Evolutionary conservation across 2,329 filamentous ascomycete genomes (phyloP).

Genomic region (Grosmannia huntii): DNA sequence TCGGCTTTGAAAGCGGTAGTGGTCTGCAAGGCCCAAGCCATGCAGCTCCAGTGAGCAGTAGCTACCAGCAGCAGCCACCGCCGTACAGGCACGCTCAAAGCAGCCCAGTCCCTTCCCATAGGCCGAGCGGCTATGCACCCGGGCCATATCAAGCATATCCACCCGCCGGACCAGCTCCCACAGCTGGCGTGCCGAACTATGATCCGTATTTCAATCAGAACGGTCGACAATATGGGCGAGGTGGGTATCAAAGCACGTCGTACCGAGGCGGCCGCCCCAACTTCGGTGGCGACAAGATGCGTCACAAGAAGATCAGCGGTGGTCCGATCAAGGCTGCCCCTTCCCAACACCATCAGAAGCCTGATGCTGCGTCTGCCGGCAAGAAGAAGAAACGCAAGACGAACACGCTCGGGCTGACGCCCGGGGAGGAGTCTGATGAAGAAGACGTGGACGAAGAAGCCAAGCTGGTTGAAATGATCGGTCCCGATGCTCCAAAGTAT

Average conservation of each 20-base stretch:
- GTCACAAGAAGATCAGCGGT: slow-evolving; percentile 18
- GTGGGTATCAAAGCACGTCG: slow-evolving; percentile 22
- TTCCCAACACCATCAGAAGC: slow-evolving; percentile 30
- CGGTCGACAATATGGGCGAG: slow-evolving; percentile 25
- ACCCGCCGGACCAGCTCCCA: slow-evolving; percentile 20
- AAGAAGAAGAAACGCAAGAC: slow-evolving; percentile 63
- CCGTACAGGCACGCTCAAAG: slow-evolving; percentile 18
- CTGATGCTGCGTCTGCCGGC: slow-evolving; percentile 35
- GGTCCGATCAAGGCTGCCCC: slow-evolving; percentile 7
- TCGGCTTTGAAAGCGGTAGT: slow-evolving; percentile 34
- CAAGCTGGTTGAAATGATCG: slow-evolving; percentile 38
- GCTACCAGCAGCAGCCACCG: slow-evolving; percentile 23
- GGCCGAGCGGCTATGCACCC: slow-evolving; percentile 17
- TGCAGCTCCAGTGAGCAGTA: slow-evolving; percentile 32
- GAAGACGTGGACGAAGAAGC: slow-evolving; percentile 61
- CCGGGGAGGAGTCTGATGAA: slow-evolving; percentile 52
- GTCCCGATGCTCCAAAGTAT: slow-evolving; percentile 42
- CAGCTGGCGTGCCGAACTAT: slow-evolving; percentile 16
- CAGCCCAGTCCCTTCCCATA: slow-evolving; percentile 5
- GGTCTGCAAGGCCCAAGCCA: slow-evolving; percentile 21
- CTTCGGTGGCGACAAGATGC: slow-evolving; percentile 25
- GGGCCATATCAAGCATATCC: slow-evolving; percentile 26
- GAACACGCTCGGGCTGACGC: slow-evolving; percentile 59
- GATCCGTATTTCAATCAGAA: slow-evolving; percentile 21
- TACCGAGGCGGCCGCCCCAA: slow-evolving; percentile 19